Conservation (phyloP, 2,329 filamentous ascomycete genomes). For the Venturia aucupariae region DNA sequence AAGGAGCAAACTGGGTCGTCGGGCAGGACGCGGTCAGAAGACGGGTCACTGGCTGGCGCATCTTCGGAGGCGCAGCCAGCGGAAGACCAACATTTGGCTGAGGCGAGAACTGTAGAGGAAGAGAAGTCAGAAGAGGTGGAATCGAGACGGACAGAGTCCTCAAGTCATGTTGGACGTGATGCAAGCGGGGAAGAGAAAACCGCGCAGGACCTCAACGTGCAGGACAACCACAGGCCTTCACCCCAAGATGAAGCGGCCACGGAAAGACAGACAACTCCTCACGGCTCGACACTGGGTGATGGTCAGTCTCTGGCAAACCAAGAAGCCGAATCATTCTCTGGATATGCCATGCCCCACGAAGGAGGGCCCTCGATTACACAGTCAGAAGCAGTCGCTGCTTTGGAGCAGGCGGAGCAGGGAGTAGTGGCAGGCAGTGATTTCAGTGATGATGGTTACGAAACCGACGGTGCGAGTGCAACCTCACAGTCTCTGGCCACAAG, state of each 20-base stretch:
- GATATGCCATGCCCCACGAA: neutral
- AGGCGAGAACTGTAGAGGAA: neutral
- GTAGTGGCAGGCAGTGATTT: constrained; percentile 1
- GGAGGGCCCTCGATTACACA: constrained; percentile 3
- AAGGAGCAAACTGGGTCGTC: neutral
- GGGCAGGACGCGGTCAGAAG: neutral
- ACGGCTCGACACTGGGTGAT: neutral
- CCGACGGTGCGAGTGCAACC: constrained; percentile 5
- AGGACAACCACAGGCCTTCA: neutral
- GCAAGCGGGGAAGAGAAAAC: neutral
- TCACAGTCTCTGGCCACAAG: constrained; percentile 14
- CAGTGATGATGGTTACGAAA: constrained; percentile 13
- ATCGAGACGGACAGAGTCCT: neutral
- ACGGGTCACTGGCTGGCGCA: neutral
- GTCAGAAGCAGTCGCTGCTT: constrained; percentile 3
- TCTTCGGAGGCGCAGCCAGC: neutral
- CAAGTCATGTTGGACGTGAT: neutral
- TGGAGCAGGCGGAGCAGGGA: constrained; percentile 13
- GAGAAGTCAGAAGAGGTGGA: neutral
- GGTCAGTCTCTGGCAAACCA: neutral
- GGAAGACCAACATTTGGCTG: neutral
- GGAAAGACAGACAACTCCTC: neutral
- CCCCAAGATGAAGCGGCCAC: neutral
- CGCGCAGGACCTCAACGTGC: too few species aligned
- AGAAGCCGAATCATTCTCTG: neutral